Base-by-base conservation (phyloP, 345 rosid species). In the Eutrema yunnanense region DNA sequence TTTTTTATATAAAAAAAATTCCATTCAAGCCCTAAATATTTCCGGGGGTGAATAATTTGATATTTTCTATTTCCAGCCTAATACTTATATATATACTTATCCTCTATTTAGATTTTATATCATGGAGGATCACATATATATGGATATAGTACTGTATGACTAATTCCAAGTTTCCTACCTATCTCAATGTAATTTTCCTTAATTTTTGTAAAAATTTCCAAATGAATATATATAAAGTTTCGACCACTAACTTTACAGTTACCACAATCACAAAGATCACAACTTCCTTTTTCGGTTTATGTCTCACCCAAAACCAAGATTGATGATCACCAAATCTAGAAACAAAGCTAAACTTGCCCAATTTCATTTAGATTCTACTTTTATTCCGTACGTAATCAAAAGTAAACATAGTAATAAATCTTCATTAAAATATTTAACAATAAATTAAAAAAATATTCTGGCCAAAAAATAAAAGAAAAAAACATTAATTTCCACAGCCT, bases 281-380 rank as follows among this genome's bases (percentile, higher is more conserved):
- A 19, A 63, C 51, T 54, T 69, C 65, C 79, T 27, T 62, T 46
- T 37, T 30, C 38, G 14, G 60, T 64, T 37, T 38, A 16, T 14
- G 38, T 75, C 47, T 67, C 58, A 44, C 42, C 33, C 19, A 60
- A 58, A 75, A 38, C 65, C 44, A 62, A 54, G 26, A 48, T 57
- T 46, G 34, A 32, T 33, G n/a, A 37, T 40, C 36, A 69, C 65
- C 19, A 69, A 62, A 46, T 69, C 10, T 30, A 52, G 75, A 70
- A 62, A 69, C 27, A 69, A 55, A 69, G 53, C 60, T 32, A 42
- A 8, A 76, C 70, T 63, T 70, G 59, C 79, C 75, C 40, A 22
- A 12, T 63, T 63, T 63, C 58, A 26, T 38, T 29, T 16, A 40
- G 29, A 76, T 69, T 69, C 29, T 16, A 43, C 44, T 54, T 54